Percentiles rank a stretch among this genome's conserved stretches.
These are phyloP conservation scores for Xerocomus minutiporus DNA, from an alignment of 1,284 basidiomycete species.

Conservation along the genomic window DNA sequence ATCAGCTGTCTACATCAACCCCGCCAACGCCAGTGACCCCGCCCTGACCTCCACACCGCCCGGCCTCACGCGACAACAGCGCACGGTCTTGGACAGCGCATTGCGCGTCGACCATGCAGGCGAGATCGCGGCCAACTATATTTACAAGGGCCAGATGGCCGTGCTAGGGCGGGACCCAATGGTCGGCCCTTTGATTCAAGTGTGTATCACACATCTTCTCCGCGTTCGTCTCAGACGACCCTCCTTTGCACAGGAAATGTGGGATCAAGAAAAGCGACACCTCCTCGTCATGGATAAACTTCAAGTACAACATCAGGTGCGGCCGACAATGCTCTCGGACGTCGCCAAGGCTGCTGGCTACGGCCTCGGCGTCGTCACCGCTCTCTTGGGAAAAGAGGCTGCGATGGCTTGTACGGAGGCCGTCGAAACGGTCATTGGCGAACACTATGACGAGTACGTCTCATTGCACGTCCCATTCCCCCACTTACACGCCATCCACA, in stretches of 20 bases:
- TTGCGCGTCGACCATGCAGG: constrained; percentile 90
- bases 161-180: constrained; percentile 61
- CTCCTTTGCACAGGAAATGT: constrained; percentile 72
- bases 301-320: constrained; percentile 76
- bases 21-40: constrained; percentile 30
- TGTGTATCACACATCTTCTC: constrained; percentile 29
- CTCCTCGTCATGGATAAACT: constrained; percentile 81
- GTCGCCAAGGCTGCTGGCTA: constrained; percentile 85
- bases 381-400: constrained; percentile 85
- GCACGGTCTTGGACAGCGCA: constrained; percentile 53
- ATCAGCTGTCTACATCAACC: constrained; percentile 37
- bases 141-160: constrained; percentile 81
- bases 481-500: constrained; percentile 7
- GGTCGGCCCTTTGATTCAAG: constrained; percentile 74
- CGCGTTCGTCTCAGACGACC: constrained; percentile 4
- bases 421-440: constrained; percentile 95
- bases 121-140: constrained; percentile 90
- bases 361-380: constrained; percentile 80
- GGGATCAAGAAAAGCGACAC: constrained; percentile 95
- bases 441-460: constrained; percentile 95
- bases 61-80: constrained; percentile 45
- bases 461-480: constrained; percentile 1
- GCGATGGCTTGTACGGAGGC: constrained; percentile 99
- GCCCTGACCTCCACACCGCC: constrained; percentile 47
- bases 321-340: constrained; percentile 81